Evolutionary conservation across 1,139 yeast genomes (phyloP), one percentile per base, ranked within the genome.

Genomic region (Magnusiomyces suaveolens): DNA sequence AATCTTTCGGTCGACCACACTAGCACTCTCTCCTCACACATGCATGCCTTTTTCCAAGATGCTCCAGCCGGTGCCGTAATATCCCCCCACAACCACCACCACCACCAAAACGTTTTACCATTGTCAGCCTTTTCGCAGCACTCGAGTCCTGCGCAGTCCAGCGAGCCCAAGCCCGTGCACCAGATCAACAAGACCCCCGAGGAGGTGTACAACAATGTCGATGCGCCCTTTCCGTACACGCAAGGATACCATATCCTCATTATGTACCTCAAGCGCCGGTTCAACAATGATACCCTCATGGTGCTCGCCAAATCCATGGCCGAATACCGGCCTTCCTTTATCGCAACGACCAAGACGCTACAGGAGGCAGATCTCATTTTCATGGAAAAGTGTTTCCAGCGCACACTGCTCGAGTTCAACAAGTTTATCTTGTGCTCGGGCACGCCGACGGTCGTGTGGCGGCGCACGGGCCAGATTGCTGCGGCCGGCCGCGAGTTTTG

Each of bases 361-460:
- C 87, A 88, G 57, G 96, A 88, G 63, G 94, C 86, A 48, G 97
- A 90, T 67, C 74, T 90, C 66, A 87, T 89, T 2, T 90, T 90
- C 65, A 89, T 90, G 88, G 97, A 90, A 63, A 95, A 89, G 69
- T 87, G 96, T 63, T 89, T 89, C 71, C 97, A 90, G 67, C 72
- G 97, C 51, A 89, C 97, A 0, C 72, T 90, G 47, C 71, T 90
- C 49, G 95, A 94, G 58, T 89, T 87, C 67, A 92, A 87, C 60
- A 85, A 83, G 66, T 85, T 87, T 66, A 84, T 90, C 38, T 77
- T 82, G 26, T 81, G 85, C 26, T 83, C 89, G 47, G 97, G 97
- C 0, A 90, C 97, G 0, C 97, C 97, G 0, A 89, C 97, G 0
- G 81, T 90, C 33, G 92, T 89, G 14, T 90, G 97, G 97, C 74